A percentile compares a stretch with the other conserved stretches of the same genome.
These are phyloP conservation scores for Blastomyces percursus DNA, from an alignment of 2,329 filamentous ascomycete genomes.

Conservation along the genomic window DNA sequence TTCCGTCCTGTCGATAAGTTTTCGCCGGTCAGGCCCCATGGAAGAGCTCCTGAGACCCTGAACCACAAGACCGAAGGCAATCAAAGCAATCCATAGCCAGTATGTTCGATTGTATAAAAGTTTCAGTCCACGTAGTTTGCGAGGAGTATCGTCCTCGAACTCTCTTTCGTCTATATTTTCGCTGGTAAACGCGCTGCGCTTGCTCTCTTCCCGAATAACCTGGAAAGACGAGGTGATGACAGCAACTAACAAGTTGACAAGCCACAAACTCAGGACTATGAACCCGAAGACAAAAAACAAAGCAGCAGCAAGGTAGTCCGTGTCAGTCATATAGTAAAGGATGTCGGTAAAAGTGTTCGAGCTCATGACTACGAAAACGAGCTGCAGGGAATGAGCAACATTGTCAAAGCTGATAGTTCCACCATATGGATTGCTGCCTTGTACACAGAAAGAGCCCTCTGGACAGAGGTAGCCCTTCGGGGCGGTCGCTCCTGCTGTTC, in stretches of 20 bases:
- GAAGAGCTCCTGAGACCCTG: constrained; percentile 65
- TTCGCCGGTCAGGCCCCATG: constrained; percentile 53
- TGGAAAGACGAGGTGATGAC: constrained; percentile 99
- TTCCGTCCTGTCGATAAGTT: constrained; percentile 63
- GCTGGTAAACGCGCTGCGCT: constrained; percentile 80
- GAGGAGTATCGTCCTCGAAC: constrained; percentile 26
- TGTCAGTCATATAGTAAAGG: constrained; percentile 86
- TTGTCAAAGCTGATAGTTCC: constrained; percentile 91
- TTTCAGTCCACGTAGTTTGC: constrained; percentile 46
- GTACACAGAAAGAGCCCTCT: constrained; percentile 67
- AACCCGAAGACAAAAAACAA: constrained; percentile 64
- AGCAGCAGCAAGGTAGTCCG: constrained; percentile 77
- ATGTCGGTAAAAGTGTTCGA: constrained; percentile 93
- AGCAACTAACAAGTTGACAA: constrained; percentile 86
- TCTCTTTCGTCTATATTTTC: constrained; percentile 48
- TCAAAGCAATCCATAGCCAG: constrained; percentile 69
- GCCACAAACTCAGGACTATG: constrained; percentile 89
- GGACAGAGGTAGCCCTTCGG: constrained; percentile 84
- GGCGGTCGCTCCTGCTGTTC: constrained; percentile 40
- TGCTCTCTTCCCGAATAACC: constrained; percentile 93
- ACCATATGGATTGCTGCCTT: constrained; percentile 67
- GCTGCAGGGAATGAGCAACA: constrained; percentile 77
- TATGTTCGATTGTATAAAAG: constrained; percentile 61
- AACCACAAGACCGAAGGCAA: constrained; percentile 66
- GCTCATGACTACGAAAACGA: constrained; percentile 97